Conservation (phyloP, 345 rosid species). For the Fremontodendron californicum region DNA sequence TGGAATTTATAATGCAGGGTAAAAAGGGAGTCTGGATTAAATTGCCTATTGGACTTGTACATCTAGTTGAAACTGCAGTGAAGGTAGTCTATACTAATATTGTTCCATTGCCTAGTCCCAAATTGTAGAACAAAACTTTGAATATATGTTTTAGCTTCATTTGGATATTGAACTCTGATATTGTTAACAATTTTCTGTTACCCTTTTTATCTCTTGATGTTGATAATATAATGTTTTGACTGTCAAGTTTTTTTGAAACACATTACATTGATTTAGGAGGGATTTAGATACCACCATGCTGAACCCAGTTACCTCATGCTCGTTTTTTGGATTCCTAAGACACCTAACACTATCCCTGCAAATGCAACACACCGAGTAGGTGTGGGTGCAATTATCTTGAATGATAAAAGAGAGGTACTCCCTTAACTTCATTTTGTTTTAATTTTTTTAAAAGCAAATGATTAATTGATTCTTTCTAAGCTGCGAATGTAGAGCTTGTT, state of each 20-base stretch:
- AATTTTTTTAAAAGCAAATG: not conserved
- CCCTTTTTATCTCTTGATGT: not conserved
- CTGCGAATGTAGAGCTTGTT: not conserved
- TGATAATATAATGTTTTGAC: not conserved
- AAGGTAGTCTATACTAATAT: constrained; percentile 40
- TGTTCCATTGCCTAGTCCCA: not conserved
- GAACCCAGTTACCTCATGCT: constrained; percentile 84
- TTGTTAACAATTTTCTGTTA: not conserved
- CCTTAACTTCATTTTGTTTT: not conserved
- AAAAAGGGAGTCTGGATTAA: constrained; percentile 76
- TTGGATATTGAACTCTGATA: not conserved
- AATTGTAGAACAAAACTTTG: not conserved
- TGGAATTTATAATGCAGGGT: constrained; percentile 39
- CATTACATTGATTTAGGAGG: constrained; percentile 43
- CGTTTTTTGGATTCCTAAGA: constrained; percentile 69
- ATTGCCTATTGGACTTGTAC: constrained; percentile 50
- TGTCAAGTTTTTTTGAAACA: constrained; percentile 4
- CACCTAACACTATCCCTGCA: constrained; percentile 56
- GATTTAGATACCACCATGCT: constrained; percentile 76
- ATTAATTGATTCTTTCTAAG: not conserved
- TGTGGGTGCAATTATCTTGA: constrained; percentile 72
- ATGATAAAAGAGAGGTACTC: constrained; percentile 65
- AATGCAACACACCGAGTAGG: constrained; percentile 75
- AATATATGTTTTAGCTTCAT: not conserved
- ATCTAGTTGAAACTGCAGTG: constrained; percentile 65